phyloP scores from a whole-genome alignment of 306 rosid genomes.

The Corylus heterophylla region DNA sequence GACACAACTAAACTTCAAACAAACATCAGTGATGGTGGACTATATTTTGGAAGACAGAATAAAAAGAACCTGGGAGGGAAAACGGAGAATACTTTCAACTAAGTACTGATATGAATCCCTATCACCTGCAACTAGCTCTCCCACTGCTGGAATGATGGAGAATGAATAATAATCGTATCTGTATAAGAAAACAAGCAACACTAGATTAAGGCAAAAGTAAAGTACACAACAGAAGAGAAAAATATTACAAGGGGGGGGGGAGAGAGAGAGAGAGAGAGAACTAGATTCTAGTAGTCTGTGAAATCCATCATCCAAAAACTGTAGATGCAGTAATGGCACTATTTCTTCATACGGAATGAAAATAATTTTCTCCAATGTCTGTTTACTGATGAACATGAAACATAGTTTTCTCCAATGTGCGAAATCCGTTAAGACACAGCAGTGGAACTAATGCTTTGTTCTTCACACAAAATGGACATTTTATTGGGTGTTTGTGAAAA shows the following conservation, averaged over 20 bases:
- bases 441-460: neutral
- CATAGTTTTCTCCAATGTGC: neutral
- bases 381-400: neutral
- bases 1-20: constrained; percentile 11
- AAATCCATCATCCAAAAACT: neutral
- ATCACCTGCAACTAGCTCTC: constrained; percentile 82
- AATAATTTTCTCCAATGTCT: neutral
- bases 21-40: constrained; percentile 12
- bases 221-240: constrained; percentile 15
- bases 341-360: neutral
- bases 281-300: neutral
- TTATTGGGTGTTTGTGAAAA: neutral
- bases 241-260: neutral
- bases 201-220: constrained; percentile 12
- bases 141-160: constrained; percentile 69
- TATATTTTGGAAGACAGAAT: constrained; percentile 1
- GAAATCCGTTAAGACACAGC: neutral
- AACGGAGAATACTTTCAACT: constrained; percentile 89
- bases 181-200: constrained; percentile 36
- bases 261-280: neutral
- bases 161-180: constrained; percentile 84
- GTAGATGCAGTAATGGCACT: neutral
- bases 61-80: constrained; percentile 76
- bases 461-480: neutral
- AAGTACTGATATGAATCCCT: constrained; percentile 90